These are phyloP conservation scores for Rhodotorula sp. DNA, from an alignment of 1,284 basidiomycete species.

Conservation along the genomic window DNA sequence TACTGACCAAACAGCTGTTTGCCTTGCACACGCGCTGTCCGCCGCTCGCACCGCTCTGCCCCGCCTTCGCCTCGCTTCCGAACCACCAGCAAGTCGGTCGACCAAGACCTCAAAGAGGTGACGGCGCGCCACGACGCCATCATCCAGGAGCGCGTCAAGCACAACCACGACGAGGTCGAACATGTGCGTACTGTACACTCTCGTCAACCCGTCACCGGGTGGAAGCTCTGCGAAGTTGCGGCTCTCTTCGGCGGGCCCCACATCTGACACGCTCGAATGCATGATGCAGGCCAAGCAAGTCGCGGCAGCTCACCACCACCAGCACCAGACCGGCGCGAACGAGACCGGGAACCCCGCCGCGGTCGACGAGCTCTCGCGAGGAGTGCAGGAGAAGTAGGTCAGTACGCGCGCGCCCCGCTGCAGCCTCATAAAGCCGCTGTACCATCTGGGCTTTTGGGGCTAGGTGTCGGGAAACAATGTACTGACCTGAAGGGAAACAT, in stretches of 20 bases:
- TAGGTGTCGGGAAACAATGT: too few species aligned
- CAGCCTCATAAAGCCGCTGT: not conserved
- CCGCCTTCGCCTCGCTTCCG: not conserved
- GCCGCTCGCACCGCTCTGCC: not conserved
- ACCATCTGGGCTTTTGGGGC: not conserved
- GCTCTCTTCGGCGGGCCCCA: not conserved
- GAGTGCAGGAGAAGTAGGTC: constrained; percentile 8
- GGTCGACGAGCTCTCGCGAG: constrained; percentile 1
- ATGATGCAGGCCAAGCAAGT: constrained; percentile 4
- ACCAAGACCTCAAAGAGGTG: constrained; percentile 3
- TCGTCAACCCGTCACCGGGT: not conserved
- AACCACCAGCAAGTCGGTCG: constrained; percentile 6
- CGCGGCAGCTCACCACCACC: constrained; percentile 1
- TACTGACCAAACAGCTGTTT: not conserved
- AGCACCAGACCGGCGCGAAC: too few species aligned
- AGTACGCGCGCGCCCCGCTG: not conserved
- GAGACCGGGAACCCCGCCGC: too few species aligned
- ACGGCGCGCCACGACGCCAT: constrained; percentile 3
- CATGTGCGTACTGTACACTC: not conserved
- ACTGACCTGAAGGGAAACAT: too few species aligned
- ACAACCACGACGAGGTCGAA: constrained; percentile 7
- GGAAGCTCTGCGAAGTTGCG: not conserved
- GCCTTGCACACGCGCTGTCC: too few species aligned
- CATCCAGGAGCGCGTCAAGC: not conserved
- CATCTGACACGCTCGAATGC: not conserved